Conservation (phyloP, 164 flowering plant genomes). For the Cinnamomum micranthum region DNA sequence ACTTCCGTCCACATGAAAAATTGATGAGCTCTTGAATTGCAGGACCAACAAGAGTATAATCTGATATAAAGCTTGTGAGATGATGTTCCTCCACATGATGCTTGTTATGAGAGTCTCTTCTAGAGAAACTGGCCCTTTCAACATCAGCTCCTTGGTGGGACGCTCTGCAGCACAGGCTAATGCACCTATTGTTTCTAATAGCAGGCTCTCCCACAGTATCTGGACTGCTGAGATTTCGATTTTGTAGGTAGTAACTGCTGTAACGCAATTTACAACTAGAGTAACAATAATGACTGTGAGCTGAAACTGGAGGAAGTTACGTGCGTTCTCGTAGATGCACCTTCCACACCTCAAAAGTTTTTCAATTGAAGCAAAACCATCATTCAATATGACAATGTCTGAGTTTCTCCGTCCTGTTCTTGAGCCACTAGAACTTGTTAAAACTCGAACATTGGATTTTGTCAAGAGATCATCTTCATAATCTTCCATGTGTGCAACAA, state of each 20-base stretch:
- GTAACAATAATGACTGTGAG: conserved; percentile 63
- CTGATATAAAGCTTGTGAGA: conserved; percentile 53
- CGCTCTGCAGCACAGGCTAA: conserved; percentile 57
- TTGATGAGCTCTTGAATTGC: conserved; percentile 39
- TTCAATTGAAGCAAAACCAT: conserved; percentile 47
- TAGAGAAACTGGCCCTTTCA: conserved; percentile 45
- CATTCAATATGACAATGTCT: conserved; percentile 55
- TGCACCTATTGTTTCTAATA: conserved; percentile 68
- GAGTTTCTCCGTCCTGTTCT: conserved; percentile 64
- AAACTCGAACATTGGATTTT: conserved; percentile 56
- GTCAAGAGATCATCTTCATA: conserved; percentile 57
- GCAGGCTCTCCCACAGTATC: conserved; percentile 65
- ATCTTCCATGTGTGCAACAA: conserved; percentile 64
- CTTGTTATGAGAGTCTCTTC: conserved; percentile 50
- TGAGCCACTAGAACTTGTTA: conserved; percentile 60
- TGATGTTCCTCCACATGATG: conserved; percentile 65
- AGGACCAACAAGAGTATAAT: conserved; percentile 35
- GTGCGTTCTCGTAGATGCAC: conserved; percentile 56
- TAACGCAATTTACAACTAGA: conserved; percentile 50
- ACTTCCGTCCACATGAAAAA: conserved; percentile 27
- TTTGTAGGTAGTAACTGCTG: conserved; percentile 52
- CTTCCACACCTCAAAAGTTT: conserved; percentile 54
- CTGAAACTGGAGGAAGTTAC: conserved; percentile 73
- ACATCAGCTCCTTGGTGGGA: conserved; percentile 56
- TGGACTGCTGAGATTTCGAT: conserved; percentile 57